These are phyloP conservation scores for Leavenworthia alabamica DNA, from an alignment of 345 rosid genomes.

Conservation along the genomic window DNA sequence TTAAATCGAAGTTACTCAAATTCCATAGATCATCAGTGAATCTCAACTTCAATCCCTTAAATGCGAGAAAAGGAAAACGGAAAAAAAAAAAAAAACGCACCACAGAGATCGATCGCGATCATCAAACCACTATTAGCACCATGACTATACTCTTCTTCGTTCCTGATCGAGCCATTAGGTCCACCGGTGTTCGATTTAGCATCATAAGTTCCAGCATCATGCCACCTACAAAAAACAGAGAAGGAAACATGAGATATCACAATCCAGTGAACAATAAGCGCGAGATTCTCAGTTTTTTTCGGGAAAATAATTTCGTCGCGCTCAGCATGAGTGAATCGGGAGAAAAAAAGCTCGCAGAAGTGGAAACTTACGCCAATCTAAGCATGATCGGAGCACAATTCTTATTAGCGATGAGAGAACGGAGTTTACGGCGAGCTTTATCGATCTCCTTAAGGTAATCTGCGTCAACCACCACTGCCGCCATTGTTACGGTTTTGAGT, in stretches of 20 bases:
- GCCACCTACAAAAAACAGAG: conserved; percentile 51
- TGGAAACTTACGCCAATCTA: conserved; percentile 60
- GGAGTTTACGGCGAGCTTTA: conserved; percentile 78
- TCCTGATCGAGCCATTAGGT: conserved; percentile 85
- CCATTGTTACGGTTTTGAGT: too few relatives aligned
- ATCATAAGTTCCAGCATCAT: conserved; percentile 80
- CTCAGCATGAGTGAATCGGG: background rate
- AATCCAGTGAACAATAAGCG: background rate
- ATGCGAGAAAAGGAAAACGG: background rate
- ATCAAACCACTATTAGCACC: conserved; percentile 69
- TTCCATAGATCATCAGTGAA: background rate
- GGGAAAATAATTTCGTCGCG: background rate
- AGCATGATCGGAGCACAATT: too few relatives aligned
- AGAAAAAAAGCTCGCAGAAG: background rate
- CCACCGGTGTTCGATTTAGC: conserved; percentile 68
- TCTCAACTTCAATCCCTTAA: background rate
- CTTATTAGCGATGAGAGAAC: conserved; percentile 65
- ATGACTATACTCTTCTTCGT: conserved; percentile 61
- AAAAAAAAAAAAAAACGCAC: conserved; percentile 29
- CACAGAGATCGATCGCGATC: conserved; percentile 69
- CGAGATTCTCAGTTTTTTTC: too few relatives aligned
- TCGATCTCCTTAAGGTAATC: conserved; percentile 77
- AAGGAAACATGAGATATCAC: background rate
- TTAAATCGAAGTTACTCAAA: background rate
- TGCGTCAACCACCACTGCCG: conserved; percentile 40